Evolutionary conservation across 441 rosid species (phyloP).

Genomic region (Croton laevigatus): DNA sequence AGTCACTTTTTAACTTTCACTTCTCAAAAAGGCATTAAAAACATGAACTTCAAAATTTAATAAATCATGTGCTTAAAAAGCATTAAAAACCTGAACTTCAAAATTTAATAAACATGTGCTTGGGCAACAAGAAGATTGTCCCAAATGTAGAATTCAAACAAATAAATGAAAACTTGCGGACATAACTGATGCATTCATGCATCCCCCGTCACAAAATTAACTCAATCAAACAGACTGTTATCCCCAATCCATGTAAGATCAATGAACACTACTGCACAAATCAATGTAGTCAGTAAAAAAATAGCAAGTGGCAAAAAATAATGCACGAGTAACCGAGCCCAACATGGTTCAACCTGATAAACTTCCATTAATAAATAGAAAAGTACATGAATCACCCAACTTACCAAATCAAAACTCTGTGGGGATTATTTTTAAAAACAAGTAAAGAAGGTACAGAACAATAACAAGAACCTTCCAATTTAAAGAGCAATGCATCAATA

Average conservation of each 20-base stretch:
- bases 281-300: not conserved
- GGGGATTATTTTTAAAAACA: not conserved
- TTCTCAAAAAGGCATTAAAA: conserved; percentile 1
- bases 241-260: not conserved
- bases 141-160: not conserved
- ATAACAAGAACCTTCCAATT: not conserved
- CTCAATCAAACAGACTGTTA: not conserved
- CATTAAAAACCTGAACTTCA: not conserved
- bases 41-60: not conserved
- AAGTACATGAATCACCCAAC: not conserved
- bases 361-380: not conserved
- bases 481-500: not conserved
- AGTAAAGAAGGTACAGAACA: not conserved
- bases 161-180: not conserved
- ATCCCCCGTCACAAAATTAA: not conserved
- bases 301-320: not conserved
- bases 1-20: not conserved
- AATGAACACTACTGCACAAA: not conserved
- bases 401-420: not conserved
- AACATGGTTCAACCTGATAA: not conserved
- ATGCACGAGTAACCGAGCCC: not conserved
- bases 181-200: not conserved
- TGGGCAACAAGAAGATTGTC: no score
- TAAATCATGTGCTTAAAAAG: not conserved
- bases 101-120: no score